A percentile compares a stretch with the other conserved stretches of the same genome.
phyloP scores from a whole-genome alignment of 2,329 filamentous ascomycete species.

The Venturia carpophila region DNA sequence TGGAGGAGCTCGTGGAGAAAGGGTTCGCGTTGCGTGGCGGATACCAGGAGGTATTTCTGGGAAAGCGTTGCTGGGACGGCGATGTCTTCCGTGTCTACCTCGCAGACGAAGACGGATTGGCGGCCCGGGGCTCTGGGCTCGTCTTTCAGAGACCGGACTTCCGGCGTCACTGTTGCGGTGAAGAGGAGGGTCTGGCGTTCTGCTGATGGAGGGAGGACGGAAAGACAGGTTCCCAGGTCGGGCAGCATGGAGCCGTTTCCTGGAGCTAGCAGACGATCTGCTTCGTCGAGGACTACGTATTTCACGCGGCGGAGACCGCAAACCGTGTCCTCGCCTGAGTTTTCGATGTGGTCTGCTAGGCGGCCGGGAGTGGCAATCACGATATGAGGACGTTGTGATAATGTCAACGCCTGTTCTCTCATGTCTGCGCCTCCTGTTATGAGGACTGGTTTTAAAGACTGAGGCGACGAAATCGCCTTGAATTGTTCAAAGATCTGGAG shows the following conservation, averaged over 20 bases:
- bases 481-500: constrained; percentile 96
- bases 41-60: constrained; percentile 81
- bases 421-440: constrained; percentile 91
- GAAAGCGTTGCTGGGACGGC: constrained; percentile 73
- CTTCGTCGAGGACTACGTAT: constrained; percentile 91
- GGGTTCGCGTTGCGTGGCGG: constrained; percentile 87
- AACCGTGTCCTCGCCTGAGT: constrained; percentile 84
- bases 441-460: constrained; percentile 80
- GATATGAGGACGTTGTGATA: constrained; percentile 76
- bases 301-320: constrained; percentile 69
- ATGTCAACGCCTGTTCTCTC: constrained; percentile 76
- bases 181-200: constrained; percentile 91
- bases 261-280: constrained; percentile 74
- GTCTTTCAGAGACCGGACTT: constrained; percentile 79
- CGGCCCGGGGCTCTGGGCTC: constrained; percentile 62
- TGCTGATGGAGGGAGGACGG: constrained; percentile 65
- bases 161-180: constrained; percentile 88
- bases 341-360: constrained; percentile 86
- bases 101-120: constrained; percentile 77
- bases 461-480: constrained; percentile 81
- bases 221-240: constrained; percentile 82
- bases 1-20: constrained; percentile 85
- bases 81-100: constrained; percentile 65
- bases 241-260: constrained; percentile 83
- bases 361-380: constrained; percentile 92